phyloP scores from a whole-genome alignment of 1,284 basidiomycete species.

The Heterobasidion parviporum region DNA sequence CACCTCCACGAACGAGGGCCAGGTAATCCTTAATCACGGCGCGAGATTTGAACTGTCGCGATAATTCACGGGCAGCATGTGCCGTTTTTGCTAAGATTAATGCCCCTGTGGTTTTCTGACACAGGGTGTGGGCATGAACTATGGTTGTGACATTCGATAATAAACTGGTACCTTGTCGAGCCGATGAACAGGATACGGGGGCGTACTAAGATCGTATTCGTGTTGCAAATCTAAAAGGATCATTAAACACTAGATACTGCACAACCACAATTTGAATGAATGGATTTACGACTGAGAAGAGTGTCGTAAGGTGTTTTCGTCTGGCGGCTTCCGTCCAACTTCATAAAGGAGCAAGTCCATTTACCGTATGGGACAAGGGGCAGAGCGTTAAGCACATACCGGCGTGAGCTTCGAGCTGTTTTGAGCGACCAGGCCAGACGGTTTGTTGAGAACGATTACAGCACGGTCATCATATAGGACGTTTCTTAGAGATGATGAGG shows the following conservation, averaged over 20 bases:
- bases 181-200: conserved; percentile 50
- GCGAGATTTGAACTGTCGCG: conserved; percentile 42
- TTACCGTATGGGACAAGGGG: background rate
- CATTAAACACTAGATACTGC: background rate
- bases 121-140: background rate
- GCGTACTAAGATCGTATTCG: conserved; percentile 23
- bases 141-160: background rate
- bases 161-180: conserved; percentile 49
- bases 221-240: conserved; percentile 28
- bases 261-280: background rate
- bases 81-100: conserved; percentile 45
- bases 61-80: conserved; percentile 37
- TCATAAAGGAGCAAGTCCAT: background rate
- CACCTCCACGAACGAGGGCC: conserved; percentile 51
- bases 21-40: conserved; percentile 54
- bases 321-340: background rate
- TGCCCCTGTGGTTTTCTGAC: conserved; percentile 56
- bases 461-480: conserved; percentile 41
- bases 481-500: background rate
- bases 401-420: conserved; percentile 12
- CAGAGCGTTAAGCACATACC: background rate
- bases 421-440: conserved; percentile 51
- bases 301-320: background rate
- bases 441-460: conserved; percentile 55
- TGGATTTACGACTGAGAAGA: conserved; percentile 2